A percentile compares a stretch with the other conserved stretches of the same genome.
These are phyloP conservation scores for Mycena citricolor DNA, from an alignment of 1,284 basidiomycete species.

Conservation along the genomic window DNA sequence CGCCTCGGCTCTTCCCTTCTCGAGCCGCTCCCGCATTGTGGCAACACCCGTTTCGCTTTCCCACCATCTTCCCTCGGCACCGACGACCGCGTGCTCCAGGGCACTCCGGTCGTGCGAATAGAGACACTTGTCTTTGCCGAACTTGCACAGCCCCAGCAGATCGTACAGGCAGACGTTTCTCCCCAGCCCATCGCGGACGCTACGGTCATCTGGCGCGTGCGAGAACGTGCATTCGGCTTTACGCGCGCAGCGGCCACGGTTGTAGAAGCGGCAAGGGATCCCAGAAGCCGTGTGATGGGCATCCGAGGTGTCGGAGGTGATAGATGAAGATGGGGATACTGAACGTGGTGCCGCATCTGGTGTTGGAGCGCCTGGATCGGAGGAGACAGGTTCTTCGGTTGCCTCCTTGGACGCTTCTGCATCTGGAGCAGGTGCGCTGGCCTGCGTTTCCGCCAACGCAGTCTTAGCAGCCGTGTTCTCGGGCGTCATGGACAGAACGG, in stretches of 20 bases:
- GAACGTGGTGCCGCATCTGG: neutral
- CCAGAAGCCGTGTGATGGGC: slow-evolving; percentile 36
- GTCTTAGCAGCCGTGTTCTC: slow-evolving; percentile 17
- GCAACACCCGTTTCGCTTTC: slow-evolving; percentile 10
- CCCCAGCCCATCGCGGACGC: slow-evolving; percentile 41
- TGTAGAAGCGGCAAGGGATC: slow-evolving; percentile 41
- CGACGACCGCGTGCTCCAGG: neutral
- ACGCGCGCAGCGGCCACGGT: slow-evolving; percentile 36
- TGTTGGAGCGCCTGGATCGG: neutral
- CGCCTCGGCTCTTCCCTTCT: slow-evolving; percentile 32
- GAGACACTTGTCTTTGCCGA: slow-evolving; percentile 31
- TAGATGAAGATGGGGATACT: neutral
- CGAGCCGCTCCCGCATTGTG: slow-evolving; percentile 33
- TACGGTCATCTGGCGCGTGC: slow-evolving; percentile 40
- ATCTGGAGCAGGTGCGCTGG: slow-evolving; percentile 1
- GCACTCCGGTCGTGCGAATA: slow-evolving; percentile 32
- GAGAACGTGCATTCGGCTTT: slow-evolving; percentile 34
- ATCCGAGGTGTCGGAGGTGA: slow-evolving; percentile 39
- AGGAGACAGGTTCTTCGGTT: neutral
- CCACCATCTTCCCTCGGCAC: slow-evolving; percentile 18
- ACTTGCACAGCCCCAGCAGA: slow-evolving; percentile 37
- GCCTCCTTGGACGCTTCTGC: neutral
- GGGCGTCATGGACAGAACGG: slow-evolving; percentile 27
- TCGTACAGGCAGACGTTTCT: slow-evolving; percentile 40
- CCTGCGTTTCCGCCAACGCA: neutral